Evolutionary conservation across 768 basidiomycete species (phyloP), one percentile per base, ranked within the genome.

Genomic region (Termitomyces sp.): DNA sequence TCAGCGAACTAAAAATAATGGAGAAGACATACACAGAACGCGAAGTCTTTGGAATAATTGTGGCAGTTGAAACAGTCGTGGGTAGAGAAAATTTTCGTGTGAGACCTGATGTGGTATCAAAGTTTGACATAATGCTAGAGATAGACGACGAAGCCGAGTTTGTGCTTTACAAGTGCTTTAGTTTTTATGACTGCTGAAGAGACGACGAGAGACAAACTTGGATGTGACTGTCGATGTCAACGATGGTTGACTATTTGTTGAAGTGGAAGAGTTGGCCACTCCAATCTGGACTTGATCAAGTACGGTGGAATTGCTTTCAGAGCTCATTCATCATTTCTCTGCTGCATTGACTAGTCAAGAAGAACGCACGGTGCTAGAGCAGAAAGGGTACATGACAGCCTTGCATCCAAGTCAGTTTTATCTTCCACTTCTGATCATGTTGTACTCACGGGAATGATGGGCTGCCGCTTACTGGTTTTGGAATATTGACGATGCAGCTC

Each of bases 401-500:
- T 29, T 29, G 29, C 29, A 29, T 29, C 4, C 29, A 29, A 29
- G 6, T 29, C 29, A 29, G 29, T 29, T 6, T 3, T 29, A 29
- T 29, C 29, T 29, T 29, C 29, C 29, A 29, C 6, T 29, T 29
- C 18, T 50, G 20, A 44, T 37, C 18, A 2, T 42, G n/a, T 36
- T 22, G n/a, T 18, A 58, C 57, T 50, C 50, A 58, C 57, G 57
- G 16, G 12, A 5, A 5, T n/a, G 5, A 4, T 26, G 4, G 7
- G 1, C 18, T 22, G 46, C 1, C 22, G 18, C 14, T 8, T 14
- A 12, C 0, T 18, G 18, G 8, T 24, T 10, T 0, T 16, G 37
- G 12, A 0, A 42, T 7, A 9, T 0, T 1, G 16, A 9, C 6
- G 29, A 10, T 5, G 16, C 0, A 5, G 9, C 3, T 10, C 1